Percentiles rank a stretch among this genome's conserved stretches.
These are phyloP conservation scores for Withania somnifera DNA, from an alignment of 305 asterid species.

Conservation along the genomic window DNA sequence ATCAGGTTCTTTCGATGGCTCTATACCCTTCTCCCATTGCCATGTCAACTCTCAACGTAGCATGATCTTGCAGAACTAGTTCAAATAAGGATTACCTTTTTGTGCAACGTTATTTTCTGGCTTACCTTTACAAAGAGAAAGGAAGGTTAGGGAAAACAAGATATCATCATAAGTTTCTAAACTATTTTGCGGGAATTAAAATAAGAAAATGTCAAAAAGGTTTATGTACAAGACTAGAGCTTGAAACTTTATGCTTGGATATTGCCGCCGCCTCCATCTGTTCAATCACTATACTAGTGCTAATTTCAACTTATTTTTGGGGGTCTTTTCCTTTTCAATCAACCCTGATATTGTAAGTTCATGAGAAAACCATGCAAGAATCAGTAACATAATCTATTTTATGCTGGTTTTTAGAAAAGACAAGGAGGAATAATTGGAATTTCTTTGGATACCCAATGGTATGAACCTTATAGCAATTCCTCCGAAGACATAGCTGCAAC, in stretches of 20 bases:
- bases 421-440: constrained; percentile 50
- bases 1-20: constrained; percentile 24
- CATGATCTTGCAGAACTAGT: neutral
- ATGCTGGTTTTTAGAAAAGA: constrained; percentile 7
- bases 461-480: constrained; percentile 42
- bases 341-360: neutral
- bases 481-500: constrained; percentile 46
- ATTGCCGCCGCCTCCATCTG: neutral
- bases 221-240: neutral
- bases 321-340: neutral
- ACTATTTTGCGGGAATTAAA: neutral
- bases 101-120: neutral
- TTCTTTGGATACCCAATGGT: constrained; percentile 39
- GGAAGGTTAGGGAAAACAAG: neutral
- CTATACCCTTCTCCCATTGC: neutral
- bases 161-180: neutral
- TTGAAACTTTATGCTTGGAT: neutral
- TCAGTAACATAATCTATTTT: neutral
- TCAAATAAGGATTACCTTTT: neutral
- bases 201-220: neutral
- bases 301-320: neutral
- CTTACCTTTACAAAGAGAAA: neutral
- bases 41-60: neutral
- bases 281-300: no score
- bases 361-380: neutral